A percentile compares a stretch with the other conserved stretches of the same genome.
These are phyloP conservation scores for Penicillium egyptiacum DNA, from an alignment of 495 filamentous ascomycete genomes.

Conservation along the genomic window DNA sequence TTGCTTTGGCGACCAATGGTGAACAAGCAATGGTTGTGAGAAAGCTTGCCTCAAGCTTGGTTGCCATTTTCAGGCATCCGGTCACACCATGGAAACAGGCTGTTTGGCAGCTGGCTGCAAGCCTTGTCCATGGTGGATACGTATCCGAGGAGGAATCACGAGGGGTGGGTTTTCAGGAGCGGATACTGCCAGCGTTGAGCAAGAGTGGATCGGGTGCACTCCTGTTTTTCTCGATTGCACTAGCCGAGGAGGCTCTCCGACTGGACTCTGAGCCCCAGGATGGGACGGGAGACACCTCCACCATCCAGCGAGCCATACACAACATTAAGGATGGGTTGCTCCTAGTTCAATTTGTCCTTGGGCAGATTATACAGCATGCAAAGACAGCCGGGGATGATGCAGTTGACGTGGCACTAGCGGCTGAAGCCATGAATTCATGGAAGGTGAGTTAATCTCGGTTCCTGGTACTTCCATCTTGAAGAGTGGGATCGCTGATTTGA, in stretches of 20 bases:
- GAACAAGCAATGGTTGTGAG: slow-evolving; percentile 66
- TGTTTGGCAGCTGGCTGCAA: slow-evolving; percentile 65
- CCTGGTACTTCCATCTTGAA: background rate
- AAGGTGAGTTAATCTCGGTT: slow-evolving; percentile 27
- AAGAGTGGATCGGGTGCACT: slow-evolving; percentile 55
- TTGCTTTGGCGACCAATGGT: slow-evolving; percentile 56
- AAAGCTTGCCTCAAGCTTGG: slow-evolving; percentile 82
- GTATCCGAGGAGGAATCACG: slow-evolving; percentile 50
- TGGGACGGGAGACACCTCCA: slow-evolving; percentile 8
- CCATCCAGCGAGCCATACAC: slow-evolving; percentile 21
- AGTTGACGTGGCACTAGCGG: slow-evolving; percentile 24
- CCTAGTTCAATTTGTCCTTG: slow-evolving; percentile 40
- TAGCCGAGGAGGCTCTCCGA: slow-evolving; percentile 68
- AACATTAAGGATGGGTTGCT: slow-evolving; percentile 42
- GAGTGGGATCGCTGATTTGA: background rate
- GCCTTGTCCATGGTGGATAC: slow-evolving; percentile 54
- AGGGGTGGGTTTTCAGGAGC: slow-evolving; percentile 46
- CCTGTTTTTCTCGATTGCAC: slow-evolving; percentile 68
- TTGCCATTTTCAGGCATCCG: slow-evolving; percentile 75
- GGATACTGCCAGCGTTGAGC: slow-evolving; percentile 51
- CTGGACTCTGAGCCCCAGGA: slow-evolving; percentile 25
- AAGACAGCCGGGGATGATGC: slow-evolving; percentile 23
- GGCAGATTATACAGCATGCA: slow-evolving; percentile 33
- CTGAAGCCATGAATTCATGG: slow-evolving; percentile 40
- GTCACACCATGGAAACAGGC: slow-evolving; percentile 66